Evolutionary conservation across 352 stramenopile species (phyloP).

Genomic region (Pilasporangium apinafurcum): DNA sequence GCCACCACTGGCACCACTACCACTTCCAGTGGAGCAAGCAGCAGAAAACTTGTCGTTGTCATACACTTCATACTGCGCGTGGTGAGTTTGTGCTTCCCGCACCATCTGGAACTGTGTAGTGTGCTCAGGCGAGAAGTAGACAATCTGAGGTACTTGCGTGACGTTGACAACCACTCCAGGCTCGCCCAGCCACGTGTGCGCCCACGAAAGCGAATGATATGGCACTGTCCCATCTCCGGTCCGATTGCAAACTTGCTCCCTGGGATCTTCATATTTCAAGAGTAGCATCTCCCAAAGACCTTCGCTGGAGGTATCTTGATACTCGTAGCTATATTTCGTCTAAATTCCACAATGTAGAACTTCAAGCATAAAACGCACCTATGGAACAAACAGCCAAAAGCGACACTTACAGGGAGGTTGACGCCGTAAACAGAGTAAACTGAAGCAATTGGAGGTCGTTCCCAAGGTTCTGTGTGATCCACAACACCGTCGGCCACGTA

Average conservation of each 20-base stretch:
- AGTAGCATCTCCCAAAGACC: slow-evolving; percentile 64
- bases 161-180: slow-evolving; percentile 39
- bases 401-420: slow-evolving; percentile 48
- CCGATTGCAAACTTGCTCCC: slow-evolving; percentile 50
- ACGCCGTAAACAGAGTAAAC: slow-evolving; percentile 79
- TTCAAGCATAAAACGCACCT: background rate
- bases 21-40: slow-evolving; percentile 21
- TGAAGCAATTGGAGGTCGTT: slow-evolving; percentile 57
- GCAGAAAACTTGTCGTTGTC: slow-evolving; percentile 31
- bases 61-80: slow-evolving; percentile 52
- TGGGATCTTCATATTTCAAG: slow-evolving; percentile 37
- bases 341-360: too few relatives aligned
- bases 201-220: slow-evolving; percentile 78
- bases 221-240: slow-evolving; percentile 69
- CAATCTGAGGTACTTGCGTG: slow-evolving; percentile 63
- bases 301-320: slow-evolving; percentile 36
- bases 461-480: slow-evolving; percentile 48
- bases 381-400: background rate
- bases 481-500: slow-evolving; percentile 65
- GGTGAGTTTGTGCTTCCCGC: slow-evolving; percentile 32
- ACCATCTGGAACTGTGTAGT: slow-evolving; percentile 43
- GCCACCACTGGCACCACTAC: background rate
- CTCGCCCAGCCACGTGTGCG: slow-evolving; percentile 65
- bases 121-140: slow-evolving; percentile 61
- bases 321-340: slow-evolving; percentile 72